Evolutionary conservation across 164 flowering plant genomes (phyloP).

Genomic region (Stephania japonica): DNA sequence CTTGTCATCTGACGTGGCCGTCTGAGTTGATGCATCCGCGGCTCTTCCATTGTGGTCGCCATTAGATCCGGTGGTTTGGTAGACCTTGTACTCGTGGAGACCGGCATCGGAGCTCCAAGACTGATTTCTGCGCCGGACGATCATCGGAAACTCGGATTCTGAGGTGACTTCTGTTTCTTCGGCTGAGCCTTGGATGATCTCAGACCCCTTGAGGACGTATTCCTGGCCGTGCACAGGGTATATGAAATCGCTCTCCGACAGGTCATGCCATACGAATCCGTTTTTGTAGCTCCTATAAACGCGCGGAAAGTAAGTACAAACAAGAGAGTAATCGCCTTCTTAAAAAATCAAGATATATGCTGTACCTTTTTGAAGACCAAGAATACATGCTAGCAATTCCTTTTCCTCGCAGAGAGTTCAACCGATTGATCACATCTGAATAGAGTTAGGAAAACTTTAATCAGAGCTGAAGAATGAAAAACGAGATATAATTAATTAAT

Average conservation of each 20-base stretch:
- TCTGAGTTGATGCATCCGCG: constrained; percentile 80
- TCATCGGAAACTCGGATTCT: constrained; percentile 30
- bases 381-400: constrained; percentile 78
- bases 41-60: constrained; percentile 32
- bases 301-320: neutral
- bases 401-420: constrained; percentile 69
- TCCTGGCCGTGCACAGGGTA: constrained; percentile 81
- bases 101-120: constrained; percentile 70
- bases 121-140: constrained; percentile 52
- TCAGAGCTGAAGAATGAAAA: too few relatives aligned
- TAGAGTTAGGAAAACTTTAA: too few relatives aligned
- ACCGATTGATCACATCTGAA: constrained; percentile 73
- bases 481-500: too few relatives aligned
- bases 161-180: constrained; percentile 23
- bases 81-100: constrained; percentile 70
- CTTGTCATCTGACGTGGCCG: constrained; percentile 26
- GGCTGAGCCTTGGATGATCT: constrained; percentile 35
- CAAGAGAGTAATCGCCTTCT: too few relatives aligned
- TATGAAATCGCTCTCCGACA: constrained; percentile 71
- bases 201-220: constrained; percentile 93
- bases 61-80: constrained; percentile 36
- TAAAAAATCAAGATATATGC: neutral
- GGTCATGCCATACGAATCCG: constrained; percentile 96
- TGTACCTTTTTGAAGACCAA: constrained; percentile 81
- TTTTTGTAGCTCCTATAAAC: constrained; percentile 77